Evolutionary conservation across 2,329 filamentous ascomycete species (phyloP).

Genomic region (Monilinia laxa): DNA sequence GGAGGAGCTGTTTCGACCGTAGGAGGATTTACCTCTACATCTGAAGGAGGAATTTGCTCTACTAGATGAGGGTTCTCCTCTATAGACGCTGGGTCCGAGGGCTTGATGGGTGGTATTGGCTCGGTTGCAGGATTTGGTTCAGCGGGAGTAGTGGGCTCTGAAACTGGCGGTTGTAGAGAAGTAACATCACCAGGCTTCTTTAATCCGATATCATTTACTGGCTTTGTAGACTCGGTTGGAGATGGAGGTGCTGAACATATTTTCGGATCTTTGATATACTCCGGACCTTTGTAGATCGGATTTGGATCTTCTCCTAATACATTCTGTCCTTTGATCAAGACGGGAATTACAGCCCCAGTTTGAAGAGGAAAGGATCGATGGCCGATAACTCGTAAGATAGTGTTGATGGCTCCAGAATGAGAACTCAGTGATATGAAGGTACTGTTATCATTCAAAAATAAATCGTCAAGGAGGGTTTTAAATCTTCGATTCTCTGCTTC

Average conservation of each 20-base stretch:
- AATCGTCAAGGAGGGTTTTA: constrained; percentile 53
- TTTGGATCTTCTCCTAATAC: constrained; percentile 31
- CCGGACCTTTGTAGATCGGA: constrained; percentile 14
- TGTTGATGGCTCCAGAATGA: constrained; percentile 58
- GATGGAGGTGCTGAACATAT: constrained; percentile 4
- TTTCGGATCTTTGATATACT: constrained; percentile 7
- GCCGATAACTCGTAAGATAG: constrained; percentile 54
- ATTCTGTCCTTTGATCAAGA: constrained; percentile 60
- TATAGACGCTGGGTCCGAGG: not conserved
- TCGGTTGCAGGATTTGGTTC: not conserved
- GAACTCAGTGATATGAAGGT: constrained; percentile 60
- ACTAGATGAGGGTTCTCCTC: not conserved
- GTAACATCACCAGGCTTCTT: not conserved
- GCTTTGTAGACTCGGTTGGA: not conserved
- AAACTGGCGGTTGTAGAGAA: not conserved
- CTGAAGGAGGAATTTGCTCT: not conserved
- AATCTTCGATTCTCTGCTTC: constrained; percentile 51
- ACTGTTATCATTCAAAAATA: constrained; percentile 53
- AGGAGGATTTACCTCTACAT: not conserved
- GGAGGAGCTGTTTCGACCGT: not conserved
- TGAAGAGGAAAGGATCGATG: constrained; percentile 61
- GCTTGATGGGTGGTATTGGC: not conserved
- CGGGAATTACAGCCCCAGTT: constrained; percentile 69
- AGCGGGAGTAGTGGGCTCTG: not conserved
- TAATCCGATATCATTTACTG: constrained; percentile 12